Conservation (phyloP, 192 early-diverging fungal species). For the Coemansia sp. region DNA sequence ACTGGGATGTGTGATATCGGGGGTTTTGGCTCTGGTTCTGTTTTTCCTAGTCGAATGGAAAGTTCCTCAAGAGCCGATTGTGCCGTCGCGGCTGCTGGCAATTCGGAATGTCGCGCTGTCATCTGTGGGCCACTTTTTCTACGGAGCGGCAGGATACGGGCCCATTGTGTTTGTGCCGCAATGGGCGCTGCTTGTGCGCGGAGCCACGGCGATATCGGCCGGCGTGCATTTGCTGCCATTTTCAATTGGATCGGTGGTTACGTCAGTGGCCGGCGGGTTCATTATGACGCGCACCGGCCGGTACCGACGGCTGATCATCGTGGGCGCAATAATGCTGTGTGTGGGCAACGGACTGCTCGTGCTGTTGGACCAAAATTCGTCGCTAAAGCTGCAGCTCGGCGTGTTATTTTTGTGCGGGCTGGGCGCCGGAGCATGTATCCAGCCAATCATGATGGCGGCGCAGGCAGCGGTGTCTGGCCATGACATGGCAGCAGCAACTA, state of each 20-base stretch:
- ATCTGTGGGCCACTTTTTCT: constrained; percentile 64
- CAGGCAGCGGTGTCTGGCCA: constrained; percentile 66
- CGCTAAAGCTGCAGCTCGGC: constrained; percentile 56
- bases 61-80: constrained; percentile 59
- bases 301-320: constrained; percentile 64
- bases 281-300: constrained; percentile 57
- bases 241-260: constrained; percentile 68
- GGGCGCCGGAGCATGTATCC: constrained; percentile 74
- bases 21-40: constrained; percentile 44
- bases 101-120: constrained; percentile 59
- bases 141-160: constrained; percentile 61
- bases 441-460: constrained; percentile 70
- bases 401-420: constrained; percentile 69
- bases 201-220: constrained; percentile 67
- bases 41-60: constrained; percentile 65
- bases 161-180: constrained; percentile 75
- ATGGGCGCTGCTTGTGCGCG: constrained; percentile 82
- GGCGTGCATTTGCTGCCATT: constrained; percentile 76
- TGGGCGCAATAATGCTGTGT: constrained; percentile 63
- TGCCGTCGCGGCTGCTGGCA: constrained; percentile 60
- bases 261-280: constrained; percentile 66
- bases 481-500: constrained; percentile 73
- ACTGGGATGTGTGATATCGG: constrained; percentile 57
- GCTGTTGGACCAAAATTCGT: constrained; percentile 57
- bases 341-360: constrained; percentile 66